Evolutionary conservation across 177 flowering plant genomes (phyloP).

Genomic region (Telopea speciosissima): DNA sequence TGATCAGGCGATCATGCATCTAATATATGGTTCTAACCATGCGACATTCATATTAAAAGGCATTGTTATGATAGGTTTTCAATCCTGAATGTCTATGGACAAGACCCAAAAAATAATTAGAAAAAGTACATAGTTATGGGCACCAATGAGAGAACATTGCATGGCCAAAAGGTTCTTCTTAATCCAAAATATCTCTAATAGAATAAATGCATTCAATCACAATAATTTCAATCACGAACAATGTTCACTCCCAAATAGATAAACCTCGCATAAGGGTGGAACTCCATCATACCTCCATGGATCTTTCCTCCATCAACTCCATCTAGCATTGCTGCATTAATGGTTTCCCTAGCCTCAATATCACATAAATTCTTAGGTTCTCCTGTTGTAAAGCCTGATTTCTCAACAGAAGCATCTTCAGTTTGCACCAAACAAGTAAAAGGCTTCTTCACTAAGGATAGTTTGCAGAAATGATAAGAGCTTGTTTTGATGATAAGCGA

Average conservation of each 20-base stretch:
- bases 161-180: too few relatives aligned
- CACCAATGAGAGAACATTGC: background rate
- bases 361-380: conserved; percentile 16
- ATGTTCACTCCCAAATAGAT: background rate
- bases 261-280: conserved; percentile 28
- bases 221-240: background rate
- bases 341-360: conserved; percentile 13
- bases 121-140: background rate
- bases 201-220: background rate
- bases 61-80: too few relatives aligned
- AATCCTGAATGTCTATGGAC: too few relatives aligned
- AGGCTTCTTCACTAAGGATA: conserved; percentile 61
- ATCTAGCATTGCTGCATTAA: conserved; percentile 11
- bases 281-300: conserved; percentile 12
- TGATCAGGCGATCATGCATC: too few relatives aligned
- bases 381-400: conserved; percentile 3
- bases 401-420: conserved; percentile 13
- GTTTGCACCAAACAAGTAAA: conserved; percentile 17
- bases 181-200: background rate
- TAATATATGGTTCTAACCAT: too few relatives aligned
- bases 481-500: conserved; percentile 52
- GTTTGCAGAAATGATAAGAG: conserved; percentile 88
- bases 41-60: too few relatives aligned
- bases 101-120: too few relatives aligned
- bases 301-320: conserved; percentile 15